Base-by-base conservation (phyloP, 768 basidiomycete species). In the Butyriboletus loyo region DNA sequence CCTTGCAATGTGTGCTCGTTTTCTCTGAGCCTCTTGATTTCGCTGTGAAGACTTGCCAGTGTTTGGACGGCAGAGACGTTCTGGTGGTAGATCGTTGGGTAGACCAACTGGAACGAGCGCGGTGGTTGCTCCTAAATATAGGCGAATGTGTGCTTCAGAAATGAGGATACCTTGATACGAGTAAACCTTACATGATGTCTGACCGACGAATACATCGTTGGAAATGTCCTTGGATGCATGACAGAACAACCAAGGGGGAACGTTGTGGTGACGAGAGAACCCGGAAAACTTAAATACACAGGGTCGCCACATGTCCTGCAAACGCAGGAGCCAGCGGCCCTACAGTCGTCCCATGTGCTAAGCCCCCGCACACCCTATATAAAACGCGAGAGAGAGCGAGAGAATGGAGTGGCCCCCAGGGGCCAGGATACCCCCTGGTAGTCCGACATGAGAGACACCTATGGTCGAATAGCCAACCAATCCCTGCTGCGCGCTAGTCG, bases 251-350 rank as follows among this genome's bases (percentile, higher is more conserved):
- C 41, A 41, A 36, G 19, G 24, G 32, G 52, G 40, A 45, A 46
- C 44, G 53, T 55, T 46, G 52, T 53, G 39, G 64, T 49, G 42
- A 48, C 58, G 49, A 60, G 55, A 49, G 52, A 47, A 49, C 50
- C 58, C 58, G 31, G 49, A 51, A 49, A 54, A 54, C 54, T 64
- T 66, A 64, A 58, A 64, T 65, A 61, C 45, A 10, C 38, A 42
- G 58, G 56, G 51, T 40, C 21, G 44, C 56, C 56, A 51, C 64
- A 52, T 66, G 62, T 54, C 44, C 27, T 28, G 44, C 49, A 49
- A 55, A 49, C 50, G 49, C 45, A 47, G 56, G 56, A 54, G 56
- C 58, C 63, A 63, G 61, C 58, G 56, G 53, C 55, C 34, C 49
- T 42, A 50, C 55, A 50, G 52, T 57, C 31, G 27, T 28, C 55